A percentile compares a stretch with the other conserved stretches of the same genome.
phyloP scores from a whole-genome alignment of 1,284 basidiomycete species.

The Cystobasidium pallidum region DNA sequence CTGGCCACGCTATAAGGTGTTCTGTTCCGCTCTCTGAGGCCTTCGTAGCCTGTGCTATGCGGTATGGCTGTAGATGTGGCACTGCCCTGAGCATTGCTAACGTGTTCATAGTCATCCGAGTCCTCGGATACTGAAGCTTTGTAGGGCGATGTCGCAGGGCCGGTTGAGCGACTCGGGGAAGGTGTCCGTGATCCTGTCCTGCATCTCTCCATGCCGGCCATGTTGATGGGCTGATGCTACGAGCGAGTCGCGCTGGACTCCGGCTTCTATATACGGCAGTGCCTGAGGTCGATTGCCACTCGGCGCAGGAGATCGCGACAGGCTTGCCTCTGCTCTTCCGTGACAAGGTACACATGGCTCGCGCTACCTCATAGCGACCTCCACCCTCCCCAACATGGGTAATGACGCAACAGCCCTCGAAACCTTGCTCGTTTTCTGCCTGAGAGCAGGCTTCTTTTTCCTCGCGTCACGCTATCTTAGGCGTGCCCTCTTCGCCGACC shows the following conservation, averaged over 20 bases:
- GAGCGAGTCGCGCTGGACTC: background rate
- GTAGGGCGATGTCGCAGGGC: constrained; percentile 3
- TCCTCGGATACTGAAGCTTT: constrained; percentile 4
- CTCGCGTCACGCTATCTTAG: constrained; percentile 50
- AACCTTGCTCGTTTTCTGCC: constrained; percentile 30
- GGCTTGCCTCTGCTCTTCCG: background rate
- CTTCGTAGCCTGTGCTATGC: constrained; percentile 8
- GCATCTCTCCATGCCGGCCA: background rate
- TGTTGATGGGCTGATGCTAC: background rate
- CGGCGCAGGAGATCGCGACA: no score
- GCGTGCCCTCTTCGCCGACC: constrained; percentile 48
- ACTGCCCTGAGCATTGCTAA: background rate
- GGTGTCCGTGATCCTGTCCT: background rate
- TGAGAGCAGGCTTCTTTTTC: constrained; percentile 51
- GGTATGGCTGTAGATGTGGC: constrained; percentile 9
- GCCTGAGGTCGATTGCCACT: no score
- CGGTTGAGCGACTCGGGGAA: background rate
- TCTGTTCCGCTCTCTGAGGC: constrained; percentile 26
- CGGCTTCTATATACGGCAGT: background rate
- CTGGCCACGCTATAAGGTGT: constrained; percentile 9
- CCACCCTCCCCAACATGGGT: background rate
- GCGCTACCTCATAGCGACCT: background rate
- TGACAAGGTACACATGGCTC: background rate
- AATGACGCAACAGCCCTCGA: constrained; percentile 16
- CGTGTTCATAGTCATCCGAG: constrained; percentile 25